Base-by-base conservation (phyloP, 2,329 filamentous ascomycete genomes). In the Pyricularia pennisetigena region DNA sequence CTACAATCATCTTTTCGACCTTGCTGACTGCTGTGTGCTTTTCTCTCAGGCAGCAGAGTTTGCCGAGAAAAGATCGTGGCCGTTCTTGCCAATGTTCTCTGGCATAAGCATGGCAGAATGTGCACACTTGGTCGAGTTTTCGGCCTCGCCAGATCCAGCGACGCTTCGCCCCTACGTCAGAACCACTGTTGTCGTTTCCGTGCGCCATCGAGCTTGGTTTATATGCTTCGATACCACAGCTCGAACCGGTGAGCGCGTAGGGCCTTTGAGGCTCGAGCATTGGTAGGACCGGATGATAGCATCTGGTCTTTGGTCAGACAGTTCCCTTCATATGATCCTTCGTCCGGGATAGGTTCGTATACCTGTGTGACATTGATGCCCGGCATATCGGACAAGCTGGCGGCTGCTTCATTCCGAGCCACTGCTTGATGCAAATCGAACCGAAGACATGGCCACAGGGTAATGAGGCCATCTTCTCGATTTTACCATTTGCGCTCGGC, bases 391-490 rank as follows among this genome's bases (percentile, higher is more conserved):
- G 80, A 68, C 80, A 82, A 63, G 72, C 73, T 2, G 79, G 77
- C 61, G 74, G 72, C 4, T 75, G 74, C 62, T 76, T 74, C 67
- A 79, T 61, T 64, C 73, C 72, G 14, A 82, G 76, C 77, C 81
- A 82, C 65, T 75, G 75, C 69, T 80, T 80, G 73, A 81, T 78
- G 74, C 81, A 82, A 68, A 75, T 70, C 61, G 75, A 76, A 61
- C 81, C 81, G 71, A 82, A 82, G 30, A 74, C 74, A 72, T 82
- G 81, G 4, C 78, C 78, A 72, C 81, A 82, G 14, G 80, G 77
- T 7, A 82, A 73, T 29, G 72, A 70, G 23, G 78, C 77, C 80
- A 79, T 82, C 3, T 74, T 69, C 71, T 82, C 81, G 32, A 74
- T 67, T 67, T 76, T 72, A 70, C 77, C 78, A 67, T 81, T 79